Evolutionary conservation across 257 asterid species (phyloP).

Genomic region (Primulina huaijiensis): DNA sequence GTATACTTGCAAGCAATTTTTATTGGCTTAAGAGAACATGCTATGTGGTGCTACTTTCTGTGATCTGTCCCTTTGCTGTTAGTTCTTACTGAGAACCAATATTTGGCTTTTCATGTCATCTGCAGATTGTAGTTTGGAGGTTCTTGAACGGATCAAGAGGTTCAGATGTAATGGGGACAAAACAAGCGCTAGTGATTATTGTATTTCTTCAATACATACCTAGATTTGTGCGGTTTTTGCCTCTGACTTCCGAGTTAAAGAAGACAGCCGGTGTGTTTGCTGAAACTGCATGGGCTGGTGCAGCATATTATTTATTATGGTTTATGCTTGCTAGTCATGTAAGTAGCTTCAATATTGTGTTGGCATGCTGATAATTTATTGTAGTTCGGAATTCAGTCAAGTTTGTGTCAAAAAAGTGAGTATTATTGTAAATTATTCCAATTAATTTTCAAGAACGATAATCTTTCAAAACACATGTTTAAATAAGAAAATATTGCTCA

Average conservation of each 20-base stretch:
- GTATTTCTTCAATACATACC: slow-evolving; percentile 80
- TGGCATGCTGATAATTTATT: slow-evolving; percentile 10
- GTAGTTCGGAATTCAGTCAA: not conserved
- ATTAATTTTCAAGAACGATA: no score
- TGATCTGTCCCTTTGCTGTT: not conserved
- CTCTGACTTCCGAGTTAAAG: slow-evolving; percentile 82
- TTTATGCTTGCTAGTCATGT: slow-evolving; percentile 94
- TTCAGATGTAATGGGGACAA: slow-evolving; percentile 74
- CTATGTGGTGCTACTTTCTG: slow-evolving; percentile 6
- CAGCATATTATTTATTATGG: slow-evolving; percentile 89
- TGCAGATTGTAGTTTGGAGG: slow-evolving; percentile 85
- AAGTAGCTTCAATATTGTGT: slow-evolving; percentile 34
- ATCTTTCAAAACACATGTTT: no score
- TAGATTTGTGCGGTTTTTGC: slow-evolving; percentile 69
- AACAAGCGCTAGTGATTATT: slow-evolving; percentile 59
- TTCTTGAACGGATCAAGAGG: slow-evolving; percentile 59
- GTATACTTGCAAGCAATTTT: no score
- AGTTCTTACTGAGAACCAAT: slow-evolving; percentile 1
- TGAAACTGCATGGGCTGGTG: slow-evolving; percentile 99
- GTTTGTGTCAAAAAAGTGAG: not conserved
- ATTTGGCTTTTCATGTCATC: slow-evolving; percentile 19
- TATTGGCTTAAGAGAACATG: not conserved
- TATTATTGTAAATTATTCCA: no score
- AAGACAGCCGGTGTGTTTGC: slow-evolving; percentile 94
- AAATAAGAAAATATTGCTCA: no score